Evolutionary conservation across 805 yeast species (phyloP).

Genomic region (Yamadazyma insecticola): DNA sequence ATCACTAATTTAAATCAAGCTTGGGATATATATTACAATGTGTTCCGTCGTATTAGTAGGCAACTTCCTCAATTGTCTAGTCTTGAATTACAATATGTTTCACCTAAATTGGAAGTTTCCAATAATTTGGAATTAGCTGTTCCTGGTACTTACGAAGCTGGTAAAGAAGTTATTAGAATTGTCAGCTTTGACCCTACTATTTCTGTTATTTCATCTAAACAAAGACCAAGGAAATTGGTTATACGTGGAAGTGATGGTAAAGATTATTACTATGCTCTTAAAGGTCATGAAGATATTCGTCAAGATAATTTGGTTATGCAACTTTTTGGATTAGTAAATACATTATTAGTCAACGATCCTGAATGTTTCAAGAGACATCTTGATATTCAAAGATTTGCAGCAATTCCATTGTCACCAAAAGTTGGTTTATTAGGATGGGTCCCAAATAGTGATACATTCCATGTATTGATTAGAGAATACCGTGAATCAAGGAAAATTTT

Average conservation of each 20-base stretch:
- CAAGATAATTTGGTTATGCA: slow-evolving; percentile 99
- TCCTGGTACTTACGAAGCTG: slow-evolving; percentile 90
- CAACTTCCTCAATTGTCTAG: slow-evolving; percentile 84
- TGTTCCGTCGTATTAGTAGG: slow-evolving; percentile 84
- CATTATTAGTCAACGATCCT: slow-evolving; percentile 80
- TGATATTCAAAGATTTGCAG: slow-evolving; percentile 87
- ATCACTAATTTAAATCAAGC: slow-evolving; percentile 90
- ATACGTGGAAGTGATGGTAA: slow-evolving; percentile 89
- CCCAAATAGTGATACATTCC: slow-evolving; percentile 95
- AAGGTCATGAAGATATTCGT: slow-evolving; percentile 97
- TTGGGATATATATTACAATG: slow-evolving; percentile 94
- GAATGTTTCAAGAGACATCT: slow-evolving; percentile 95
- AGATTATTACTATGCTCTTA: slow-evolving; percentile 73
- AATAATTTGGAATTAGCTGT: slow-evolving; percentile 79
- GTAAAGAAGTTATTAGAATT: slow-evolving; percentile 72
- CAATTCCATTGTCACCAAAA: slow-evolving; percentile 93
- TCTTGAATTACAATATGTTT: slow-evolving; percentile 86
- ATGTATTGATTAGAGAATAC: slow-evolving; percentile 84
- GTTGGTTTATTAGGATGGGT: slow-evolving; percentile 98
- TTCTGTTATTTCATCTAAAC: slow-evolving; percentile 88
- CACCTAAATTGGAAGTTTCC: slow-evolving; percentile 82
- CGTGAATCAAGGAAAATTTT: slow-evolving; percentile 88
- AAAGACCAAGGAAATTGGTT: slow-evolving; percentile 83
- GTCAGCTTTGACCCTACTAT: slow-evolving; percentile 75
- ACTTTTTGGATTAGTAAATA: slow-evolving; percentile 90